Conservation (phyloP, 2,329 filamentous ascomycete genomes). For the Penicillium digitatum region DNA sequence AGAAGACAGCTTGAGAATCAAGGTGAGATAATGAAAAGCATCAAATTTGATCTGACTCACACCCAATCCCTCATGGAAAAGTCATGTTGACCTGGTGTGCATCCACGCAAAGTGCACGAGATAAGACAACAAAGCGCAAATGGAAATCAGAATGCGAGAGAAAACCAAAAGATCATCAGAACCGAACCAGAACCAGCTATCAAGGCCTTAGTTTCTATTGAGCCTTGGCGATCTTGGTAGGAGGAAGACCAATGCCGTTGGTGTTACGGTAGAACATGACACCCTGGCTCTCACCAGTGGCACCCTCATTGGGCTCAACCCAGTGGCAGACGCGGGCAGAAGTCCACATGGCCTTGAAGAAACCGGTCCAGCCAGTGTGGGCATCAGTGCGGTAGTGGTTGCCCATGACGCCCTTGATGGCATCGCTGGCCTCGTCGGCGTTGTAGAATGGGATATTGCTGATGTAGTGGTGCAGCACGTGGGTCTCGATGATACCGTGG, state of each 20-base stretch:
- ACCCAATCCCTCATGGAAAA: neutral
- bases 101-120: constrained; percentile 1
- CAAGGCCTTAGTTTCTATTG: neutral
- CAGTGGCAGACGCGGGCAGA: constrained; percentile 88
- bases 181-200: neutral
- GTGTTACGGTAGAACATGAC: constrained; percentile 94
- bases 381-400: constrained; percentile 85
- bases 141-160: neutral
- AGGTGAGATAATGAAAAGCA: neutral
- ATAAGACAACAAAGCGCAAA: neutral
- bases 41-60: neutral
- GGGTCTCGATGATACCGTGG: constrained; percentile 96
- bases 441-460: constrained; percentile 96
- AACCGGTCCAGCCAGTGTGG: constrained; percentile 71
- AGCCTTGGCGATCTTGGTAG: constrained; percentile 40
- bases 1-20: neutral
- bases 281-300: constrained; percentile 73
- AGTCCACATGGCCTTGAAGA: constrained; percentile 77
- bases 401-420: constrained; percentile 94
- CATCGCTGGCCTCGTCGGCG: constrained; percentile 88
- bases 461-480: constrained; percentile 97
- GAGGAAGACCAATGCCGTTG: constrained; percentile 72
- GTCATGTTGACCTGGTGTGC: neutral
- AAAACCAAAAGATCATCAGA: neutral
- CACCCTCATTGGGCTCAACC: constrained; percentile 86